Evolutionary conservation across 2,329 filamentous ascomycete genomes (phyloP).

Genomic region (Alternaria sp.): DNA sequence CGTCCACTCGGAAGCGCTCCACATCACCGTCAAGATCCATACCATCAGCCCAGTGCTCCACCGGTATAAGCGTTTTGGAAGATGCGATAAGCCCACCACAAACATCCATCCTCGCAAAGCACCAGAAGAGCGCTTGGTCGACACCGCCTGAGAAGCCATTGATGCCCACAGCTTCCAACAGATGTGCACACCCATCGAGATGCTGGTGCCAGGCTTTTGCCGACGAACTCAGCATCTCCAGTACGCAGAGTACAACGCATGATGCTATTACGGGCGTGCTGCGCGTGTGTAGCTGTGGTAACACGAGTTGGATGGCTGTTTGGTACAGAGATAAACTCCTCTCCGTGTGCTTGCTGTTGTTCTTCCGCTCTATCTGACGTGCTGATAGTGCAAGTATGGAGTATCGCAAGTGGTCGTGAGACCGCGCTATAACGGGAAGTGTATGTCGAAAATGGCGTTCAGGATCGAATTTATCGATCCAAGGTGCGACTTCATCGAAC

Average conservation of each 20-base stretch:
- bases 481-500: conserved; percentile 62
- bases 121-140: conserved; percentile 66
- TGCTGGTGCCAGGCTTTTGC: conserved; percentile 64
- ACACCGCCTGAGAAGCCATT: conserved; percentile 62
- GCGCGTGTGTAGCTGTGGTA: conserved; percentile 55
- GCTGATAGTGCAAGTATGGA: conserved; percentile 65
- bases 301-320: conserved; percentile 60
- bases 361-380: conserved; percentile 64
- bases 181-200: conserved; percentile 64
- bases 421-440: conserved; percentile 61
- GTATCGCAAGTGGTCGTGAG: conserved; percentile 60
- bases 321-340: conserved; percentile 65
- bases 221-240: conserved; percentile 61
- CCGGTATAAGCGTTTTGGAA: conserved; percentile 59
- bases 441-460: conserved; percentile 63
- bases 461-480: conserved; percentile 67
- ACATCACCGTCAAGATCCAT: conserved; percentile 51
- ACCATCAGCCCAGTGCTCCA: conserved; percentile 60
- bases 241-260: conserved; percentile 58
- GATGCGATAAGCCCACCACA: conserved; percentile 65
- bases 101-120: conserved; percentile 66
- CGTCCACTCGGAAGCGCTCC: conserved; percentile 49
- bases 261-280: conserved; percentile 59
- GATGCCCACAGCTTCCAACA: conserved; percentile 62
- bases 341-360: conserved; percentile 55